Base-by-base conservation (phyloP, 2,329 filamentous ascomycete genomes). In the Coniochaeta hoffmannii region DNA sequence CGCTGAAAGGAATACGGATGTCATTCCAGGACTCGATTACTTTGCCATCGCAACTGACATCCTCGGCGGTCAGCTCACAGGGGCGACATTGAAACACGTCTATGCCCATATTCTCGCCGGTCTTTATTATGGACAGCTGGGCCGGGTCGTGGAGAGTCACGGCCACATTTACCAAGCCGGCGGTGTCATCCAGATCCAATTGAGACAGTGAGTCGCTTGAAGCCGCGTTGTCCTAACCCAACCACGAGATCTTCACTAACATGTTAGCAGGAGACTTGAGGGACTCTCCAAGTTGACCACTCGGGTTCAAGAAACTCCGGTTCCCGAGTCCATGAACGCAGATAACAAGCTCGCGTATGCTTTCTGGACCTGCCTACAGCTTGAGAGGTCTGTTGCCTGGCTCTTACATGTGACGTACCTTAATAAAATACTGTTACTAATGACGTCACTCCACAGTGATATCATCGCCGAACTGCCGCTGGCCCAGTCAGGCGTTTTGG, bases 341-440 rank as follows among this genome's bases (percentile, higher is more conserved):
- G 80, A 86, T 63, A 89, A 91, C 65, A 77, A 87, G 56, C 76
- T 87, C 34, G 76, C 87, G 14, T 80, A 95, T 62, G 87, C 90
- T 0, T 97, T 92, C 64, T 97, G 93, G 93, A 94, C 91, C 8
- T 96, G 90, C 67, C 75, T 97, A 59, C 93, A 97, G 66, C 78
- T 97, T 11, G 93, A 97, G 71, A 96, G 87, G 87, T 90, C 69
- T 62, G 70, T 58, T 31, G 24, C n/a, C n/a, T n/a, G 44, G 31
- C 7, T 26, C 38, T 49, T 53, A 38, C 54, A 41, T 26, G 26
- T 9, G 26, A 15, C n/a, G 4, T 2, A 28, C 32, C 8, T 32
- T 31, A 62, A 57, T 59, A 57, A 65, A 54, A 63, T 57, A 53
- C 54, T 60, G 55, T n/a, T n/a, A 14, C 28, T 28, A 28, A 46